A percentile compares a stretch with the other conserved stretches of the same genome.
Conservation (phyloP, 306 rosid species). For the Gynostemma pentaphyllum region DNA sequence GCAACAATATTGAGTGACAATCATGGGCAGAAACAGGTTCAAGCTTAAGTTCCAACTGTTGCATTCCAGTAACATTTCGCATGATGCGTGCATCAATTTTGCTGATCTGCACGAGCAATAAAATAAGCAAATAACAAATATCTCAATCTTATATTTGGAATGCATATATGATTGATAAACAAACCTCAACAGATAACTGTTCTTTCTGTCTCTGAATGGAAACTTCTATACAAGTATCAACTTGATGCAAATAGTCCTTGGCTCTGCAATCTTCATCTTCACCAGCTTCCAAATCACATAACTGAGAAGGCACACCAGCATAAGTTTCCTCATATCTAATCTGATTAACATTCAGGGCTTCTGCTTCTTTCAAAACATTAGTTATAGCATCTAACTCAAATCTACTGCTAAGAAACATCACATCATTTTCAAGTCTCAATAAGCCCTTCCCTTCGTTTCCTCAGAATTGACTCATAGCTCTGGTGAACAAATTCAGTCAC, state of each 20-base stretch:
- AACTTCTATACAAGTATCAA: conserved; percentile 64
- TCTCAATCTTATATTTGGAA: conserved; percentile 9
- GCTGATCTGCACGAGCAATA: conserved; percentile 61
- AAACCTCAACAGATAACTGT: conserved; percentile 69
- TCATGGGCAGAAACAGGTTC: conserved; percentile 69
- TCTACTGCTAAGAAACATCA: conserved; percentile 33
- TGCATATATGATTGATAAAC: conserved; percentile 18
- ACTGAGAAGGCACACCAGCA: conserved; percentile 51
- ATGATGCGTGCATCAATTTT: conserved; percentile 69
- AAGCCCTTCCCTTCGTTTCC: conserved; percentile 73
- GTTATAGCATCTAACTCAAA: conserved; percentile 63
- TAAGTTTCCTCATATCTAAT: conserved; percentile 59
- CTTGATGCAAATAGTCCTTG: conserved; percentile 65
- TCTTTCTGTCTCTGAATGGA: conserved; percentile 84
- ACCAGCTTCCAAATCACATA: conserved; percentile 79
- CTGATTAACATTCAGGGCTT: conserved; percentile 52
- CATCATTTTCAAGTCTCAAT: conserved; percentile 54
- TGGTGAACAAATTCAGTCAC: conserved; percentile 44
- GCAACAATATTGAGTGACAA: conserved; percentile 67
- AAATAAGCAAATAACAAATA: conserved; percentile 22
- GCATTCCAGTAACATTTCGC: conserved; percentile 67
- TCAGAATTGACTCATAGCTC: conserved; percentile 64
- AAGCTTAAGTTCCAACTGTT: conserved; percentile 73
- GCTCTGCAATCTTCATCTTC: conserved; percentile 82
- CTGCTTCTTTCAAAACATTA: conserved; percentile 76